Base-by-base conservation (phyloP, 257 asterid species). In the Orobanche coerulescens region DNA sequence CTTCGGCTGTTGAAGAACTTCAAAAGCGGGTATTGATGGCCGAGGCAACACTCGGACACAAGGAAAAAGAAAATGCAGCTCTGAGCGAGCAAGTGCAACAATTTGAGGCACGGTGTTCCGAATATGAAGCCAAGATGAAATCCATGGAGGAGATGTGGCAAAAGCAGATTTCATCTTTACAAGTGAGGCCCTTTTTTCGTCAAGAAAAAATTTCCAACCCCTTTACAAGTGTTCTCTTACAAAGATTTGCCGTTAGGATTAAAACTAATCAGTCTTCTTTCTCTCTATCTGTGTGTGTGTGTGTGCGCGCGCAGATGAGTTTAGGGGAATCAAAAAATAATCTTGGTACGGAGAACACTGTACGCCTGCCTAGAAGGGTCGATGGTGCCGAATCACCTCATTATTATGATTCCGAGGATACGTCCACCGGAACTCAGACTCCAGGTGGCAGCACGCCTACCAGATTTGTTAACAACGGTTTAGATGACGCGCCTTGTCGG, bases 141-240 rank as follows among this genome's bases (percentile, higher is more conserved):
- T 82, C 90, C 48, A 84, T 86, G 95, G 98, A 91, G 80, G 92
- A 82, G 52, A 80, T 78, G 69, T 89, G 97, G 96, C 95, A 88
- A 76, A 89, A 80, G 72, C 91, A 93, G 82, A 86, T 79, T 75
- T 58, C 74, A 61, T 79, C 95, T 30, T 81, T 93, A 81, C 95
- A 92, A 67, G 95, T 88, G 76, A 92, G 91, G n/a, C n/a, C n/a
- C n/a, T n/a, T 67, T 28, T 19, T 34, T 22, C 39, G 8, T 20
- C 56, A n/a, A n/a, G n/a, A n/a, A n/a, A n/a, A n/a, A n/a, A n/a
- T n/a, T n/a, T n/a, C n/a, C n/a, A n/a, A n/a, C n/a, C n/a, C n/a
- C n/a, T n/a, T n/a, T n/a, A n/a, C n/a, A n/a, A n/a, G 30, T 52
- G 7, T 40, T 36, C 28, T 34, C 14, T 25, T 15, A 18, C 47